Evolutionary conservation across 768 basidiomycete genomes (phyloP).

Genomic region (Gloeophyllum trabeum): DNA sequence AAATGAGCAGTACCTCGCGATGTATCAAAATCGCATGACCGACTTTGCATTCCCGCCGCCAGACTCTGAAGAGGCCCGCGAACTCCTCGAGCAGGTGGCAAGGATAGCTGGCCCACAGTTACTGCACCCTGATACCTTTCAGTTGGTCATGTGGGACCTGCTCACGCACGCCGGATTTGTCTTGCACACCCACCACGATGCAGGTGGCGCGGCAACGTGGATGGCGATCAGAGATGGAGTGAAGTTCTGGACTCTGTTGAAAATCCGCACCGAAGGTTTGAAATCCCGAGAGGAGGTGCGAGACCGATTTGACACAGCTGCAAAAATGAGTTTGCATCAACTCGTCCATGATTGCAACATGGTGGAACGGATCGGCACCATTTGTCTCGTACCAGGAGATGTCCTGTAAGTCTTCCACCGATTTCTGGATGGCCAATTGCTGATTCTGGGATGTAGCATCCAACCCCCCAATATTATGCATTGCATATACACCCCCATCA

Average conservation of each 20-base stretch:
- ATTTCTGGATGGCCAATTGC: neutral
- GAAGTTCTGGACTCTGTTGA: conserved; percentile 6
- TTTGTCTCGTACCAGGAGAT: neutral
- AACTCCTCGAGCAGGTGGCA: neutral
- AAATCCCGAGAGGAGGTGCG: neutral
- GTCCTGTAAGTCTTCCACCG: neutral
- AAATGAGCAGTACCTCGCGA: neutral
- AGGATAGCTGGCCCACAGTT: neutral
- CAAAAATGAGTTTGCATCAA: too few species aligned
- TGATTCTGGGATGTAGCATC: conserved; percentile 2
- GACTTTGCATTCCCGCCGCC: neutral
- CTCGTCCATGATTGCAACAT: neutral
- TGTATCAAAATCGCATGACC: neutral
- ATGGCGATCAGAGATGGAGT: neutral
- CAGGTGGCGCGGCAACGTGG: conserved; percentile 2
- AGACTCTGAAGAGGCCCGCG: neutral
- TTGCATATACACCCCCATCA: conserved; percentile 3
- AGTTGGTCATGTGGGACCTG: conserved; percentile 1
- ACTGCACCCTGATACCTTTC: neutral
- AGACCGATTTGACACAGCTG: too few species aligned
- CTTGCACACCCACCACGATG: conserved; percentile 6
- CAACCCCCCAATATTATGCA: conserved; percentile 5
- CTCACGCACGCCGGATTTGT: conserved; percentile 6
- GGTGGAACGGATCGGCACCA: neutral
- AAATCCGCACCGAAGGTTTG: neutral